These are phyloP conservation scores for Aphanomyces astaci DNA, from an alignment of 352 stramenopile species.

Conservation along the genomic window DNA sequence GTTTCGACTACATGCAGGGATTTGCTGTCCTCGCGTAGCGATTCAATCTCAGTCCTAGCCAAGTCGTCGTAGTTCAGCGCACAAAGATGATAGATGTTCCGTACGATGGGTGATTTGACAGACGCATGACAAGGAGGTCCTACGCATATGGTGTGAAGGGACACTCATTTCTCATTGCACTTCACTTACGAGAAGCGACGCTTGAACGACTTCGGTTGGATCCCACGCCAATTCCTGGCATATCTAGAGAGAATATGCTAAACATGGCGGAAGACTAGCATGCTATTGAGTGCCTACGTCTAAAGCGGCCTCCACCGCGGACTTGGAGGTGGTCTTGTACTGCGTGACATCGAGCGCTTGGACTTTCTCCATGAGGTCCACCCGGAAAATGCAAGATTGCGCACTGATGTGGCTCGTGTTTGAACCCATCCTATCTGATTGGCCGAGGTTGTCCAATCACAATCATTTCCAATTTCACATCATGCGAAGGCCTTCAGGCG, in stretches of 20 bases:
- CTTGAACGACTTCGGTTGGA: neutral
- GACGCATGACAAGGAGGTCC: neutral
- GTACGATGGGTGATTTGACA: neutral
- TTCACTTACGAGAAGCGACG: neutral
- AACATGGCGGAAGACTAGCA: neutral
- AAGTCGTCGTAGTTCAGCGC: neutral
- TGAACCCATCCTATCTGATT: slow-evolving; percentile 2
- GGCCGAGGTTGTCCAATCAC: neutral
- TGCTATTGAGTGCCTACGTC: neutral
- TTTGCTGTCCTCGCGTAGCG: slow-evolving; percentile 28
- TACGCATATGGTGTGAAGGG: neutral
- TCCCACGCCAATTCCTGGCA: slow-evolving; percentile 4
- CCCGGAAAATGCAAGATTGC: too few species aligned
- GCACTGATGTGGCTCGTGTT: too few species aligned
- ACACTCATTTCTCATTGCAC: too few species aligned
- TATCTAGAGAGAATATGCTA: neutral
- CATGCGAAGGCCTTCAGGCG: slow-evolving; percentile 2
- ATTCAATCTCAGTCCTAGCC: slow-evolving; percentile 16
- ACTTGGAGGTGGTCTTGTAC: neutral
- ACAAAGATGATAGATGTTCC: neutral
- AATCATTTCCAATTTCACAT: neutral
- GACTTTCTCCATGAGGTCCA: neutral
- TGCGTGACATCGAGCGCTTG: neutral
- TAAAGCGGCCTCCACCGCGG: neutral
- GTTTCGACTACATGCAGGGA: slow-evolving; percentile 24